Evolutionary conservation across 2,329 filamentous ascomycete species (phyloP).

Genomic region (Beauveria rudraprayagi): DNA sequence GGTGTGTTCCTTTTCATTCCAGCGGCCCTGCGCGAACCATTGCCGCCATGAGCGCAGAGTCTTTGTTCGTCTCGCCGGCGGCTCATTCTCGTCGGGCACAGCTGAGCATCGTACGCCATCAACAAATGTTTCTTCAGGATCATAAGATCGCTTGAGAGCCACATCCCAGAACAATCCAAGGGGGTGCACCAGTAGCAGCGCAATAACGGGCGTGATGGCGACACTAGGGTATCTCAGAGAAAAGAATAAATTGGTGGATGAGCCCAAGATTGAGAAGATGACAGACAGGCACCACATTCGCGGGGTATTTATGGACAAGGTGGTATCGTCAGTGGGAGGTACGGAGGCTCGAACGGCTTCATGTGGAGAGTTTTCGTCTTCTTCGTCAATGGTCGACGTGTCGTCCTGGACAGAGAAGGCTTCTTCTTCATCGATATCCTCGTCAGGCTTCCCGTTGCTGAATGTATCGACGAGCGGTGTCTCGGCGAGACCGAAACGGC

Average conservation of each 20-base stretch:
- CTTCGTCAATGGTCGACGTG: slow-evolving; percentile 32
- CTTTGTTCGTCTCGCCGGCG: slow-evolving; percentile 16
- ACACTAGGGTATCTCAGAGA: slow-evolving; percentile 85
- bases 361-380: slow-evolving; percentile 65
- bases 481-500: slow-evolving; percentile 45
- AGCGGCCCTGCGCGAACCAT: slow-evolving; percentile 71
- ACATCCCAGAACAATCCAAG: slow-evolving; percentile 75
- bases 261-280: slow-evolving; percentile 71
- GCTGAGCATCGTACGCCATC: slow-evolving; percentile 35
- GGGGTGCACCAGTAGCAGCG: slow-evolving; percentile 74
- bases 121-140: slow-evolving; percentile 39
- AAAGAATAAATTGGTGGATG: slow-evolving; percentile 81
- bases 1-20: slow-evolving; percentile 85
- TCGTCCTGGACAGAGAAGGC: slow-evolving; percentile 24
- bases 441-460: slow-evolving; percentile 33
- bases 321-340: slow-evolving; percentile 63
- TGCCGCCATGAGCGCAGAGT: slow-evolving; percentile 45
- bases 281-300: slow-evolving; percentile 82
- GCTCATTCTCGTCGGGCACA: slow-evolving; percentile 15
- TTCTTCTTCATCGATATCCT: slow-evolving; percentile 29
- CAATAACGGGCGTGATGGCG: slow-evolving; percentile 82
- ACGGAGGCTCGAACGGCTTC: slow-evolving; percentile 75
- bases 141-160: slow-evolving; percentile 54
- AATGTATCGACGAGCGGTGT: slow-evolving; percentile 38
- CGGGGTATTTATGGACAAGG: slow-evolving; percentile 77